Base-by-base conservation (phyloP, 331 rosid genomes). In the Cydonia oblonga region DNA sequence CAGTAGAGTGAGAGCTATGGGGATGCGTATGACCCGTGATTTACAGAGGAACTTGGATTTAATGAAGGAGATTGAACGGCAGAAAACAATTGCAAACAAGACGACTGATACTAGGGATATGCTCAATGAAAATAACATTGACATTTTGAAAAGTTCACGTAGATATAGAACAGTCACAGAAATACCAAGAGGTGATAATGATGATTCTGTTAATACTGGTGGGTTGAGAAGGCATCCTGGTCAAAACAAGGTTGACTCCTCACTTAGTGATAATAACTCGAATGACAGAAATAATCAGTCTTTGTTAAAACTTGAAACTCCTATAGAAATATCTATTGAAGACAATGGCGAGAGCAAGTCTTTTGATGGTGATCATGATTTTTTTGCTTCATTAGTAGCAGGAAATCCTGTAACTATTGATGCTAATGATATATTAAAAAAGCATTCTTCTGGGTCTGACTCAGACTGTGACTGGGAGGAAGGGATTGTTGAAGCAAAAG, bases 21-120 rank as follows among this genome's bases (percentile, higher is more conserved):
- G 98, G 80, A 86, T 93, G 77, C 89, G 84, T n/a, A 93, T 93
- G 98, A 90, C 96, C 40, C 95, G 96, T 60, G 98, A 93, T 83
- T 73, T 93, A 69, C 96, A 93, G 74, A 84, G 98, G 84, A 93
- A 93, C 84, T 89, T 93, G 91, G 97, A 93, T 83, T 69, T 93
- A 82, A 87, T 93, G 90, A 93, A 89, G 79, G 98, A 90, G 84
- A 78, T 89, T 70, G 97, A 93, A 67, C 81, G 66, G 74, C 90
- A 93, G 81, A 86, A 69, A 74, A 62, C 75, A 72, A 71, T 25
- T 74, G 72, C 78, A 42, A 74, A 75, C 66, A 75, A 74, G 72
- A 70, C 53, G 59, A 65, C 73, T 51, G 76, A 81, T 78, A 54
- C 61, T 70, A 78, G 62, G 52, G 53, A 71, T 35, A 13, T 76